phyloP scores from a whole-genome alignment of 371 early-diverging fungal genomes.

The Mucor ambiguus region DNA sequence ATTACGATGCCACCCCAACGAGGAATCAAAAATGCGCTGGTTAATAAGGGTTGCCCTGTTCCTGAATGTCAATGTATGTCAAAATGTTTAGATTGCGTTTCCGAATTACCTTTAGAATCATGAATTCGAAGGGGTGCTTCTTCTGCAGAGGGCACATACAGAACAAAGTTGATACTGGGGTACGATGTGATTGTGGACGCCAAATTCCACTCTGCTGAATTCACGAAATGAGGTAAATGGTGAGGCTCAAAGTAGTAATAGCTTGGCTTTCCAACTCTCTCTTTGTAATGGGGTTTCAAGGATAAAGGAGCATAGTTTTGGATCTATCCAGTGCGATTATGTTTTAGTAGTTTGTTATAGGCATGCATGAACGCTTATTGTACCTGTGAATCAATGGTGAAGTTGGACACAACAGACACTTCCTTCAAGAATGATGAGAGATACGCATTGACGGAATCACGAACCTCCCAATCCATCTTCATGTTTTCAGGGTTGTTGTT shows the following conservation, averaged over 20 bases:
- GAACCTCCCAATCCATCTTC: constrained; percentile 75
- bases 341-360: neutral
- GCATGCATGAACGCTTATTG: neutral
- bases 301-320: constrained; percentile 78
- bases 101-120: constrained; percentile 46
- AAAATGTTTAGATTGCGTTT: neutral
- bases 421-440: constrained; percentile 54
- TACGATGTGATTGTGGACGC: constrained; percentile 83
- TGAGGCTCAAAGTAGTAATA: constrained; percentile 60
- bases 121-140: constrained; percentile 74
- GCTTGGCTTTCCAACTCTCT: constrained; percentile 34
- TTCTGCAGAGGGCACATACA: constrained; percentile 75
- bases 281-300: constrained; percentile 55
- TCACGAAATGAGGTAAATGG: constrained; percentile 78
- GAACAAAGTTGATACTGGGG: constrained; percentile 85
- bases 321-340: constrained; percentile 32
- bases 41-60: constrained; percentile 38
- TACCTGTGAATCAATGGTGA: constrained; percentile 68
- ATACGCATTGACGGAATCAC: constrained; percentile 59
- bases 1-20: constrained; percentile 93
- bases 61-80: neutral
- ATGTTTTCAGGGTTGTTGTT: constrained; percentile 71
- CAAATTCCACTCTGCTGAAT: constrained; percentile 91
- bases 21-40: constrained; percentile 87
- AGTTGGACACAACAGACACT: constrained; percentile 54